Conservation (phyloP, 257 asterid species). For the Cruciata laevipes region DNA sequence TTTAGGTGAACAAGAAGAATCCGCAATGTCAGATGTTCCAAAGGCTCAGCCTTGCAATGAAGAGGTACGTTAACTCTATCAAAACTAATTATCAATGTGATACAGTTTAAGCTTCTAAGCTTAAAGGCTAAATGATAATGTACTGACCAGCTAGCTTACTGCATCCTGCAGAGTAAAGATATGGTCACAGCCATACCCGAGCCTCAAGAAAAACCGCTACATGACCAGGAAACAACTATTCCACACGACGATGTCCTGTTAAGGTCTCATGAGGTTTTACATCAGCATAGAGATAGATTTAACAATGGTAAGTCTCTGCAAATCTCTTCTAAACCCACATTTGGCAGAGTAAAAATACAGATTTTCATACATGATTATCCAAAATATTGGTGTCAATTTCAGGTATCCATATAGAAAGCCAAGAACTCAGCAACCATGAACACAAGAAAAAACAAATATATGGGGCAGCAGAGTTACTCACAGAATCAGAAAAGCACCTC, state of each 20-base stretch:
- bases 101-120: not conserved
- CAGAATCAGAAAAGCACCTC: constrained; percentile 64
- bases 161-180: constrained; percentile 35
- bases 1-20: constrained; percentile 34
- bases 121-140: not conserved
- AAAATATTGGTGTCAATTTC: constrained; percentile 5
- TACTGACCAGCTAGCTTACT: constrained; percentile 16
- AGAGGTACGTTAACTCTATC: constrained; percentile 29
- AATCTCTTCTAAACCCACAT: no score
- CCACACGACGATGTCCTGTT: constrained; percentile 6
- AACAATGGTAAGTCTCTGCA: not conserved
- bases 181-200: constrained; percentile 11
- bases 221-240: constrained; percentile 14
- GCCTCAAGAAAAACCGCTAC: constrained; percentile 22
- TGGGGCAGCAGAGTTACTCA: constrained; percentile 33
- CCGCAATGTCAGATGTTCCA: constrained; percentile 21
- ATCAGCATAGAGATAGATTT: constrained; percentile 12
- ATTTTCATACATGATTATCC: not conserved
- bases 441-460: constrained; percentile 9
- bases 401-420: constrained; percentile 27
- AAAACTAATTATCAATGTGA: not conserved
- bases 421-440: constrained; percentile 3
- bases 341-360: not conserved
- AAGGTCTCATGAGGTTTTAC: not conserved
- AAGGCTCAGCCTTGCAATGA: constrained; percentile 21